phyloP scores from a whole-genome alignment of 305 asterid species.

The Galium porrigens region DNA sequence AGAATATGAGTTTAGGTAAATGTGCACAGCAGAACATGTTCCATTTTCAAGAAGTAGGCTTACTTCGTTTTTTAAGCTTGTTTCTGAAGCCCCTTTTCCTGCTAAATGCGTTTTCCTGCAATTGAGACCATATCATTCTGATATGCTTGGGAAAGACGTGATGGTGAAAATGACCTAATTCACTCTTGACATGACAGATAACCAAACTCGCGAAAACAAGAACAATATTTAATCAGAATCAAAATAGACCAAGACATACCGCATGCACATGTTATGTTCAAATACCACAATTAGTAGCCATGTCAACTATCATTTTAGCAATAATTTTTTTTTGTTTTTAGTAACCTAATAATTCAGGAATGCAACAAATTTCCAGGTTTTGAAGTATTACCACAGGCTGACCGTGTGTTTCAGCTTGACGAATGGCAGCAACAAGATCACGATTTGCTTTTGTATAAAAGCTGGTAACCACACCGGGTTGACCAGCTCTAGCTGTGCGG shows the following conservation, averaged over 20 bases:
- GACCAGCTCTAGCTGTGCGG: slow-evolving; percentile 92
- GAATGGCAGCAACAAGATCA: slow-evolving; percentile 77
- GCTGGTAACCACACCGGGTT: slow-evolving; percentile 76
- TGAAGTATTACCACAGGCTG: slow-evolving; percentile 55
- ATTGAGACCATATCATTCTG: slow-evolving; percentile 5
- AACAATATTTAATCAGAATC: not conserved
- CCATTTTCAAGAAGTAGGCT: not conserved
- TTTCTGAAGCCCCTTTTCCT: slow-evolving; percentile 28
- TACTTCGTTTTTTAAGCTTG: slow-evolving; percentile 24
- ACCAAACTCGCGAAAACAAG: not conserved
- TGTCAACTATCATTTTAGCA: not conserved
- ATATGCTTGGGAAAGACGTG: not conserved
- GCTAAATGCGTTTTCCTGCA: slow-evolving; percentile 29
- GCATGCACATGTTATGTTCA: not conserved
- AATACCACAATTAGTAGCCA: not conserved
- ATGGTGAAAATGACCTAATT: not conserved
- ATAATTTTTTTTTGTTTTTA: too few species aligned
- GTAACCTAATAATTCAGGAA: not conserved
- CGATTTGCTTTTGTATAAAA: slow-evolving; percentile 43
- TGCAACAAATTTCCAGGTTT: not conserved
- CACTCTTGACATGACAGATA: not conserved
- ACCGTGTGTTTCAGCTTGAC: slow-evolving; percentile 51
- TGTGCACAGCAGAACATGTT: not conserved
- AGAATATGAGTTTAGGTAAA: not conserved
- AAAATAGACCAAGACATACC: not conserved